phyloP scores from a whole-genome alignment of 1,284 basidiomycete genomes.

The Golubevia pallescens region DNA sequence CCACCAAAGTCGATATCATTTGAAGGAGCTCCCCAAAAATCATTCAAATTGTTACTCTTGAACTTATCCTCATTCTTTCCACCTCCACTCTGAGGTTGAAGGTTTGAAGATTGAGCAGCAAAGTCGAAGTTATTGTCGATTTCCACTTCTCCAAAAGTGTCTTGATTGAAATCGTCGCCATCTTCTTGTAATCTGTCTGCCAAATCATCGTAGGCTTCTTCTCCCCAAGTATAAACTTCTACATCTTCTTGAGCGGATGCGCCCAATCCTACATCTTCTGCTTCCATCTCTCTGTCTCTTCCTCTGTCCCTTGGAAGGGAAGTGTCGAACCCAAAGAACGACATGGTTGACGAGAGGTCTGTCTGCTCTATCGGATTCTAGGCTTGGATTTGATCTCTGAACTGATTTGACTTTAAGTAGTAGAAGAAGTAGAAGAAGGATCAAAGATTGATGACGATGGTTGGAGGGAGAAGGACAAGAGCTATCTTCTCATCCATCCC shows the following conservation, averaged over 20 bases:
- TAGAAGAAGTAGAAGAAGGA: background rate
- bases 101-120: background rate
- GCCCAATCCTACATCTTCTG: background rate
- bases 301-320: constrained; percentile 38
- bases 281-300: background rate
- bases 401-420: no score
- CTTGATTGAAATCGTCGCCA: constrained; percentile 24
- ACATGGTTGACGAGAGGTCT: constrained; percentile 28
- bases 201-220: constrained; percentile 55
- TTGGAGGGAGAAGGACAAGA: background rate
- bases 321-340: constrained; percentile 63
- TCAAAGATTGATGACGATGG: constrained; percentile 5
- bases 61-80: background rate
- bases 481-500: no score
- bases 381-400: no score
- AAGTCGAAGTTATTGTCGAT: background rate
- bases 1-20: background rate
- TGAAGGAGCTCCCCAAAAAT: constrained; percentile 2
- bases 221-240: constrained; percentile 64
- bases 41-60: background rate
- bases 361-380: no score
- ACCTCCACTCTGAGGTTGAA: background rate
- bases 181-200: constrained; percentile 54
- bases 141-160: constrained; percentile 45
- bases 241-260: constrained; percentile 62